phyloP scores from a whole-genome alignment of 208 protist genomes.

The Wallacemonas sp. region DNA sequence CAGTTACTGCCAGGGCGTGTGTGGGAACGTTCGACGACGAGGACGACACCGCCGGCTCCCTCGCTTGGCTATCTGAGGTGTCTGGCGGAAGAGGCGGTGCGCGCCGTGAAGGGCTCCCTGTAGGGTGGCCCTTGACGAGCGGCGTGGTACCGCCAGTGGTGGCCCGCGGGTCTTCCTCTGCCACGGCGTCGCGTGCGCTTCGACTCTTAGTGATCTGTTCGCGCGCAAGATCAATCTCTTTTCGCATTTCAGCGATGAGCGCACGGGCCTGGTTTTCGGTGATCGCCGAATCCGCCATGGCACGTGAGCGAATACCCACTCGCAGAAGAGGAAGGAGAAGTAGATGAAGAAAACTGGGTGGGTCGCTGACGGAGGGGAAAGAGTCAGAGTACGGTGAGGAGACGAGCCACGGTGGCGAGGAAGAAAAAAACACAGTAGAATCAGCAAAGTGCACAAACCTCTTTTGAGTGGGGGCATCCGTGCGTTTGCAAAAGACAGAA shows the following conservation, averaged over 20 bases:
- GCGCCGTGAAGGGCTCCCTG: background rate
- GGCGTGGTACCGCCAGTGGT: background rate
- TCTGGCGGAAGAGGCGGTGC: conserved; percentile 1
- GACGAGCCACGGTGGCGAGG: no score
- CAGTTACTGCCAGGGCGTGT: no score
- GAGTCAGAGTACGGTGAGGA: no score
- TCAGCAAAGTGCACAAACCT: no score
- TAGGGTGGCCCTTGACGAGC: background rate
- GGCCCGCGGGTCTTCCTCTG: background rate
- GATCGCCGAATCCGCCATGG: conserved; percentile 11
- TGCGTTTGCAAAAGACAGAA: background rate
- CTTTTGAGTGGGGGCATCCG: background rate
- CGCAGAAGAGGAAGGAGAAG: background rate
- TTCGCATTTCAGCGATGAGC: conserved; percentile 16
- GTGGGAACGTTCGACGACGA: no score
- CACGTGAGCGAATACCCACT: background rate
- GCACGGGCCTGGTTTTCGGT: background rate
- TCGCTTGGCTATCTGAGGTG: no score
- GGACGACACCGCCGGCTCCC: background rate
- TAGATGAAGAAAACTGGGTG: background rate
- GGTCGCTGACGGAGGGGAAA: background rate
- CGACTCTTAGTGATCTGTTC: conserved; percentile 30
- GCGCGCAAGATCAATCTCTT: conserved; percentile 27
- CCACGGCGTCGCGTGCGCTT: conserved; percentile 7
- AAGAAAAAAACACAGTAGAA: conserved; percentile 12